phyloP scores from a whole-genome alignment of 192 early-diverging fungal genomes.

The Entophlyctis luteolus region DNA sequence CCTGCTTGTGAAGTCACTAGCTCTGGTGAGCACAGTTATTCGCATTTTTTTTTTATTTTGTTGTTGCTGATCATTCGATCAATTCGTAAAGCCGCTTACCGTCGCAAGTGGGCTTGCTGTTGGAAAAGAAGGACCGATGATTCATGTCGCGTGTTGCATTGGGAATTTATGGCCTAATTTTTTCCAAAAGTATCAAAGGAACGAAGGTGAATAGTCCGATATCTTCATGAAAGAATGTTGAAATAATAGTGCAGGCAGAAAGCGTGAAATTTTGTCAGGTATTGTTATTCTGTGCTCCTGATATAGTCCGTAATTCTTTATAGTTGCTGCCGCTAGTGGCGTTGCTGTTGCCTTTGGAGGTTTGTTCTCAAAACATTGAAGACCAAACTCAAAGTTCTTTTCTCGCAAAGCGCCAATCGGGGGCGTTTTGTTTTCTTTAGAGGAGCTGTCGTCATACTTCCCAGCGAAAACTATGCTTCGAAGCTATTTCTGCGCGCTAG shows the following conservation, averaged over 20 bases:
- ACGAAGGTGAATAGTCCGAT: conserved; percentile 58
- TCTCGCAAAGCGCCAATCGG: conserved; percentile 75
- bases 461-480: conserved; percentile 93
- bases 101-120: conserved; percentile 86
- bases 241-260: conserved; percentile 79
- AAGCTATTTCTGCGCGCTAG: conserved; percentile 90
- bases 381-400: not conserved
- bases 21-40: conserved; percentile 53
- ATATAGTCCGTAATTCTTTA: not conserved
- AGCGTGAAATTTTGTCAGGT: conserved; percentile 84
- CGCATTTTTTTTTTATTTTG: not conserved
- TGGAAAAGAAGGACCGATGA: conserved; percentile 94
- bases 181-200: conserved; percentile 86
- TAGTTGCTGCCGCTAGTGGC: conserved; percentile 84
- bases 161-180: conserved; percentile 82
- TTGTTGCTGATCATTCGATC: not conserved
- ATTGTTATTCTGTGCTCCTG: not conserved
- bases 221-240: conserved; percentile 65
- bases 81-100: conserved; percentile 57
- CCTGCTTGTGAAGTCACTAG: conserved; percentile 79
- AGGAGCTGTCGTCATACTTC: conserved; percentile 89
- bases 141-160: conserved; percentile 86
- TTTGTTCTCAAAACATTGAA: conserved; percentile 1
- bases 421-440: conserved; percentile 89
- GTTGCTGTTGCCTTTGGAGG: conserved; percentile 90